Base-by-base conservation (phyloP, 2,329 filamentous ascomycete genomes). In the Colletotrichum neosansevieriae region DNA sequence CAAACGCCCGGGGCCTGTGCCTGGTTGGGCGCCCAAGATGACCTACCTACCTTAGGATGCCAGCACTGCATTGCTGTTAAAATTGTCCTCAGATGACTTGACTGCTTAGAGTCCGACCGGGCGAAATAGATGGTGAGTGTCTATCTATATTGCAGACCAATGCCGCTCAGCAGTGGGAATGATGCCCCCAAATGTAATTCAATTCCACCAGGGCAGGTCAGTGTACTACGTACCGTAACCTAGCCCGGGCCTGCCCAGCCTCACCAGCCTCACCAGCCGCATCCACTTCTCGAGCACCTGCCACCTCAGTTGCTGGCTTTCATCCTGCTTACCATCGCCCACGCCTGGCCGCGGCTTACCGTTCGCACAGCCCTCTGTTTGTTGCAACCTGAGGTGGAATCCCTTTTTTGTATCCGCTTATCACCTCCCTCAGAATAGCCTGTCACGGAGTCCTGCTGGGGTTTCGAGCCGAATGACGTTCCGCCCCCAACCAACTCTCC, bases 401-500 rank as follows among this genome's bases (percentile, higher is more conserved):
- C 29, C 6, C 29, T 7, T 38, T 38, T 11, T 38, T 19, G 45
- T 40, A 44, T 32, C 62, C 62, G 49, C 38, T 54, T 36, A 29
- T 38, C 15, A 15, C 6, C 6, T 34, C 44, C 38, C 12, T 40
- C 17, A 24, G 17, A 36, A 24, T 32, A 63, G 44, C 63, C 58
- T 63, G 58, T 67, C 42, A 63, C 24, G 24, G 24, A 24, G 1
- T 24, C 17, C 36, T n/a, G 42, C 47, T 34, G 49, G 24, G 50
- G 17, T 36, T 6, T 51, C 47, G 45, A 49, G 13, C 45, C 53
- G 32, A 60, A 65, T 66, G 61, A 69, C 66, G 61, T 69, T 50
- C 54, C 56, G 61, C 54, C 66, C 66, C 61, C 65, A 65, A 50
- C 65, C 56, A 51, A 65, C 49, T 53, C 34, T 12, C 62, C 24